Percentiles rank a stretch among this genome's conserved stretches.
Evolutionary conservation across 2,329 filamentous ascomycete species (phyloP).

Genomic region (Ceratocystiopsis brevicomis): DNA sequence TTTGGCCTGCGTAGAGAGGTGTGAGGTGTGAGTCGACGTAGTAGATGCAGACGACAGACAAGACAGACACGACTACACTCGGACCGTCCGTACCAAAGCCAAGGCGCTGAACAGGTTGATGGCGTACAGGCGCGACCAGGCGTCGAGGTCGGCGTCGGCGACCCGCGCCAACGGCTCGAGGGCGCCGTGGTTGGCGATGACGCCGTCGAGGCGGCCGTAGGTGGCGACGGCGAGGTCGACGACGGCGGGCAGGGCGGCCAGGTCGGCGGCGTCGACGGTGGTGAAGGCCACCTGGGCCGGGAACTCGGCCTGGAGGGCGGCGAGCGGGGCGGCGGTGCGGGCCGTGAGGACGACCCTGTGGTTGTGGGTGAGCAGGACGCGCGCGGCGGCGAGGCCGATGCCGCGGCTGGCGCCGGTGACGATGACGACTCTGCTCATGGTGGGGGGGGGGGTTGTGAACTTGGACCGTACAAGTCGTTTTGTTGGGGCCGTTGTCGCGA

Average conservation of each 20-base stretch:
- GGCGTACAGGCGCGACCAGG: constrained; percentile 62
- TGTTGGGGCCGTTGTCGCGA: no score
- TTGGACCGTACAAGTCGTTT: no score
- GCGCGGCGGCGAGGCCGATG: constrained; percentile 37
- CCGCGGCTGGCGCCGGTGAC: constrained; percentile 48
- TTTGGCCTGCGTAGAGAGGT: constrained; percentile 34
- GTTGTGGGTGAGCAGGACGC: constrained; percentile 28
- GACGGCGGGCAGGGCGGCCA: constrained; percentile 33
- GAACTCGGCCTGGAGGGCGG: constrained; percentile 30
- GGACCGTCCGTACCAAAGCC: constrained; percentile 56
- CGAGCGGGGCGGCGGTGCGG: constrained; percentile 29
- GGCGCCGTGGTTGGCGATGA: constrained; percentile 77
- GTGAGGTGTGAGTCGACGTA: no score
- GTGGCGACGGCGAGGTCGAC: constrained; percentile 44
- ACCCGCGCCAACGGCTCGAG: constrained; percentile 59
- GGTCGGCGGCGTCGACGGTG: constrained; percentile 34
- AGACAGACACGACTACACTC: constrained; percentile 14
- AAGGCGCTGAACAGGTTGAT: constrained; percentile 76
- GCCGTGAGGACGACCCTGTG: constrained; percentile 43
- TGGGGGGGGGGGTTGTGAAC: background rate
- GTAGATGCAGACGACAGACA: no score
- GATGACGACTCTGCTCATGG: constrained; percentile 38
- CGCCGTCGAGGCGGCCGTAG: constrained; percentile 58
- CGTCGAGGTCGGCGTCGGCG: constrained; percentile 44
- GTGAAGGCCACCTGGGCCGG: constrained; percentile 34